Conservation (phyloP, 1,284 basidiomycete species). For the Phylloporus sp. region DNA sequence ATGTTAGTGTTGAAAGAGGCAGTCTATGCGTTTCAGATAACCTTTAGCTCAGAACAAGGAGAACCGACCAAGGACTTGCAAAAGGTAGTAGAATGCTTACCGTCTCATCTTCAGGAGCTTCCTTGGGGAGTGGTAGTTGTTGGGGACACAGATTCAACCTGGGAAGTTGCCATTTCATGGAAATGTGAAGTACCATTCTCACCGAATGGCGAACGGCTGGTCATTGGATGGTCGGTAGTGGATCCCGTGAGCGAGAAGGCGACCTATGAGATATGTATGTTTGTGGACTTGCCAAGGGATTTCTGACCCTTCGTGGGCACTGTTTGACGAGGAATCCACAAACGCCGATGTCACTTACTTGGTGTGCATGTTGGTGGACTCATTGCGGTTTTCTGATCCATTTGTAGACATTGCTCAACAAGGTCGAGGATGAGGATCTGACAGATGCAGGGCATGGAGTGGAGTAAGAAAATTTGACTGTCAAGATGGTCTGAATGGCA, state of each 20-base stretch:
- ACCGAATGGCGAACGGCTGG: too few species aligned
- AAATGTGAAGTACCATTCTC: neutral
- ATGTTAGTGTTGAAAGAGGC: neutral
- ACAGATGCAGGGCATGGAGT: too few species aligned
- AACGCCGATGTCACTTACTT: too few species aligned
- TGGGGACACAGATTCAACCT: rapidly evolving
- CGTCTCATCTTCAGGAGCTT: neutral
- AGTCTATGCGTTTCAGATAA: conserved; percentile 1
- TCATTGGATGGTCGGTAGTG: neutral
- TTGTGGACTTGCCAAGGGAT: neutral
- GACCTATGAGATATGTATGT: neutral
- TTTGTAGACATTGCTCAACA: too few species aligned
- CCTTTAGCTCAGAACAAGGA: neutral
- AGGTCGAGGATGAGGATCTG: too few species aligned
- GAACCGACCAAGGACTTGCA: neutral
- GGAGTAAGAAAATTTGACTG: too few species aligned
- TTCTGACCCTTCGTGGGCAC: neutral
- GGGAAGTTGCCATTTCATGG: neutral
- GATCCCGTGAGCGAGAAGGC: neutral
- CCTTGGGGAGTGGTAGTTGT: conserved; percentile 1
- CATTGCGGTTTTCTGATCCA: too few species aligned
- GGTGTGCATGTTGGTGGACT: too few species aligned
- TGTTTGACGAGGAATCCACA: too few species aligned
- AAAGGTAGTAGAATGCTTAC: neutral
- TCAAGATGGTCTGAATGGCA: too few species aligned